A percentile compares a stretch with the other conserved stretches of the same genome.
Conservation (phyloP, 495 filamentous ascomycete genomes). For the Aspergillus sclerotioniger region DNA sequence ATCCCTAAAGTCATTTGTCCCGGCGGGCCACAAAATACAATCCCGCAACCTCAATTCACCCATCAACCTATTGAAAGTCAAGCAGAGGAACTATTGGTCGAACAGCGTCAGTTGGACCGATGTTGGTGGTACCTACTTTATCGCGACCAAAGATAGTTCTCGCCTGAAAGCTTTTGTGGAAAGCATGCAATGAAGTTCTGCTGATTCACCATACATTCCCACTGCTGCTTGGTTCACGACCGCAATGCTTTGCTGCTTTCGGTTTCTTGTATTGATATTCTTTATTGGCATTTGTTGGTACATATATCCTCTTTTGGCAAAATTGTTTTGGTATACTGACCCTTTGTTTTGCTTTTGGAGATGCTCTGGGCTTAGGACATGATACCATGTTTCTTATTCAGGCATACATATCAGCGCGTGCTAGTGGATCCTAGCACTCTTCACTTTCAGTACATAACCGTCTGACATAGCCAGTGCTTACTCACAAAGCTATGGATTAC, state of each 20-base stretch:
- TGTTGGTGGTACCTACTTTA: slow-evolving; percentile 77
- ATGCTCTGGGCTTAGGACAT: slow-evolving; percentile 4
- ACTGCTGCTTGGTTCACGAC: slow-evolving; percentile 9
- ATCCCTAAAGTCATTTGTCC: slow-evolving; percentile 77
- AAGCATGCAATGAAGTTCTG: slow-evolving; percentile 24
- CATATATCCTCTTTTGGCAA: background rate
- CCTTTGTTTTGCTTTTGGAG: background rate
- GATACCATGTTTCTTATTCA: slow-evolving; percentile 25
- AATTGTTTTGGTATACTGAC: background rate
- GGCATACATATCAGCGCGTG: slow-evolving; percentile 2
- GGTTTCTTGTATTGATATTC: slow-evolving; percentile 6
- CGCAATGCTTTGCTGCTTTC: slow-evolving; percentile 21
- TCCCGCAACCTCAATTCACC: slow-evolving; percentile 69
- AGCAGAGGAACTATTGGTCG: slow-evolving; percentile 73
- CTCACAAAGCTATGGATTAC: background rate
- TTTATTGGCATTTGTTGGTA: background rate
- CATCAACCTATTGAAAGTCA: slow-evolving; percentile 72
- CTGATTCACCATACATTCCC: background rate
- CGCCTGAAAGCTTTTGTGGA: slow-evolving; percentile 49
- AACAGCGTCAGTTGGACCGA: slow-evolving; percentile 91
- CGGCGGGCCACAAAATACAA: slow-evolving; percentile 65
- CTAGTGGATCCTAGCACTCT: background rate
- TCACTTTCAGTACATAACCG: background rate
- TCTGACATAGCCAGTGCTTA: background rate
- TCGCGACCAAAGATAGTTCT: slow-evolving; percentile 77